Evolutionary conservation across 192 early-diverging fungal genomes (phyloP), one percentile per base, ranked within the genome.

Genomic region (Coemansia sp.): DNA sequence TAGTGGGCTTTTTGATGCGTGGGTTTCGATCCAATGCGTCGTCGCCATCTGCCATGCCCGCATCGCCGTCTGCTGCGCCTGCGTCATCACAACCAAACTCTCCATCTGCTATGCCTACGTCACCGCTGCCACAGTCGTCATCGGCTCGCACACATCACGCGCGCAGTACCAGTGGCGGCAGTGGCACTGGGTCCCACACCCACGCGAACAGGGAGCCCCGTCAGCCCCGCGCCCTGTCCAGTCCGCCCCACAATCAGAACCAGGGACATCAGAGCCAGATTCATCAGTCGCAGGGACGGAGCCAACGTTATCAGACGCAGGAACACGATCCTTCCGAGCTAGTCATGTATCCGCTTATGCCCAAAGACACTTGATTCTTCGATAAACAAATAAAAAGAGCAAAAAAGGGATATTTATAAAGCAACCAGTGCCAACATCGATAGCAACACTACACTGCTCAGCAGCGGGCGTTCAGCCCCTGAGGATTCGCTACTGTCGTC

Each of bases 1-100:
- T 80, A 23, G 71, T 73, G 19, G 70, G 77, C 1, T 71, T 69
- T 38, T 35, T 80, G 52, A 66, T 64, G 64, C 77, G 77, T 32
- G 67, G 77, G 0, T 73, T 80, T 54, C 67, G 77, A 16, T 68
- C 68, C 1, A 57, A 39, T 16, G 47, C 68, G 11, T 51, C 64
- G 35, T 71, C 67, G 24, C 57, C 48, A 18, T 50, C 58, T 16
- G 22, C 57, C 38, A 14, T 54, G 35, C 45, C 41, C 16, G 41
- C 41, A 7, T 35, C 32, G 32, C 32, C 32, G 7, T 35, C 32
- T 9, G 32, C 32, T 2, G 7, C 7, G 32, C 32, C 32, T 35
- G 9, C 32, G 5, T 35, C 32, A 35, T 35, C 8, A 35, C 32
- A 35, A 9, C 32, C 32, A 7, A 35, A 35, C 32, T 35, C 32